A percentile compares a stretch with the other conserved stretches of the same genome.
phyloP scores from a whole-genome alignment of 176 grass and related monocot genomes.

The Paspalum notatum region DNA sequence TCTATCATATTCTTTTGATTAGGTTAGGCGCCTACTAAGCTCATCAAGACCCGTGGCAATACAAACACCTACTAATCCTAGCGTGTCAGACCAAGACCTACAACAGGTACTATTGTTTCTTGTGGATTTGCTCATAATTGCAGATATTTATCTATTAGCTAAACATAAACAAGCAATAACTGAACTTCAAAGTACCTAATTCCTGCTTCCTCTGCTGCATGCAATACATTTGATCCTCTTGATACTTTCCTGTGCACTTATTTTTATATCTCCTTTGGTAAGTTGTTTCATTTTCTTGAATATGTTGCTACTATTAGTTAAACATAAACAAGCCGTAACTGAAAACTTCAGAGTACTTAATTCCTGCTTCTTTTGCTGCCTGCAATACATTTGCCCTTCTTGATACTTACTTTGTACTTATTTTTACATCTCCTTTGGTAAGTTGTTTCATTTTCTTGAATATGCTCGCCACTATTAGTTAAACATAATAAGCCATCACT shows the following conservation, averaged over 20 bases:
- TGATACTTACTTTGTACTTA: background rate
- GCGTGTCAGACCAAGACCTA: conserved; percentile 85
- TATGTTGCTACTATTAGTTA: conserved; percentile 17
- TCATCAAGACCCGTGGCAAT: conserved; percentile 85
- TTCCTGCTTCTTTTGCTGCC: background rate
- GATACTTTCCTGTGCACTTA: conserved; percentile 5
- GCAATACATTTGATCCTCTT: conserved; percentile 11
- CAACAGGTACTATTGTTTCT: conserved; percentile 71
- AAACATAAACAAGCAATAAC: background rate
- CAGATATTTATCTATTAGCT: conserved; percentile 15
- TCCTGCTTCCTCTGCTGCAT: background rate
- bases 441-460: conserved; percentile 29
- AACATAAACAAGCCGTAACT: no score
- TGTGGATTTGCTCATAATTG: conserved; percentile 25
- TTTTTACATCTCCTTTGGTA: background rate
- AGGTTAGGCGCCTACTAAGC: conserved; percentile 93
- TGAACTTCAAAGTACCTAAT: conserved; percentile 27
- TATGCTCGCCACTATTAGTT: conserved; percentile 18
- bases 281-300: conserved; percentile 29
- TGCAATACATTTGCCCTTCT: conserved; percentile 6
- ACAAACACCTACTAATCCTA: conserved; percentile 89
- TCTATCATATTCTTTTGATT: conserved; percentile 36
- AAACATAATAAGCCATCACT: no score
- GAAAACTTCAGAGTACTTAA: background rate
- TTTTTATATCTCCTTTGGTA: background rate